Evolutionary conservation across 2,329 filamentous ascomycete genomes (phyloP).

Genomic region (Apiospora pterosperma): DNA sequence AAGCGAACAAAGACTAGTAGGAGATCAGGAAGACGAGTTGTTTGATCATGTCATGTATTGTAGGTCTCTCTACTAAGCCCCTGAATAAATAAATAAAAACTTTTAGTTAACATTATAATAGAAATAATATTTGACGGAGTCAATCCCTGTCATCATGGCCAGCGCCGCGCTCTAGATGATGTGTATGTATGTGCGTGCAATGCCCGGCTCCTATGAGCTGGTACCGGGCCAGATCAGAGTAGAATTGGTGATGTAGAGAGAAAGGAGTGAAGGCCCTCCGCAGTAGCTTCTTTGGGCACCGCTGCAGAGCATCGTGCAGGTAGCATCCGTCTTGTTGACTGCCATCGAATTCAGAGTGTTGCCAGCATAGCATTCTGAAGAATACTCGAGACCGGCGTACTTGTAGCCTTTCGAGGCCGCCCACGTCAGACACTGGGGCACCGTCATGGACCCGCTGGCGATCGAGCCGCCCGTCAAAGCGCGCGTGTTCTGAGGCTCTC

Average conservation of each 20-base stretch:
- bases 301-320: background rate
- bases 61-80: background rate
- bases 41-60: background rate
- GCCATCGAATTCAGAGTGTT: background rate
- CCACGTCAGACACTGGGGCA: slow-evolving; percentile 29
- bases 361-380: slow-evolving; percentile 30
- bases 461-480: slow-evolving; percentile 8
- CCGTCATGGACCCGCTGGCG: slow-evolving; percentile 27
- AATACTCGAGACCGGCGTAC: slow-evolving; percentile 36
- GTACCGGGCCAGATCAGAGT: background rate
- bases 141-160: background rate
- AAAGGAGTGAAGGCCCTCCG: background rate
- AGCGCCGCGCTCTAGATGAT: background rate
- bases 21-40: background rate
- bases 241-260: slow-evolving; percentile 3
- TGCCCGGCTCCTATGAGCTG: background rate
- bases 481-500: slow-evolving; percentile 4
- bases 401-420: slow-evolving; percentile 26
- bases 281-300: background rate
- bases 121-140: background rate
- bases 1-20: background rate
- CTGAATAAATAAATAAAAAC: background rate
- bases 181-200: background rate
- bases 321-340: background rate
- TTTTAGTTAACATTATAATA: background rate